Evolutionary conservation across 495 filamentous ascomycete genomes (phyloP).

Genomic region (Penicillium angulare): DNA sequence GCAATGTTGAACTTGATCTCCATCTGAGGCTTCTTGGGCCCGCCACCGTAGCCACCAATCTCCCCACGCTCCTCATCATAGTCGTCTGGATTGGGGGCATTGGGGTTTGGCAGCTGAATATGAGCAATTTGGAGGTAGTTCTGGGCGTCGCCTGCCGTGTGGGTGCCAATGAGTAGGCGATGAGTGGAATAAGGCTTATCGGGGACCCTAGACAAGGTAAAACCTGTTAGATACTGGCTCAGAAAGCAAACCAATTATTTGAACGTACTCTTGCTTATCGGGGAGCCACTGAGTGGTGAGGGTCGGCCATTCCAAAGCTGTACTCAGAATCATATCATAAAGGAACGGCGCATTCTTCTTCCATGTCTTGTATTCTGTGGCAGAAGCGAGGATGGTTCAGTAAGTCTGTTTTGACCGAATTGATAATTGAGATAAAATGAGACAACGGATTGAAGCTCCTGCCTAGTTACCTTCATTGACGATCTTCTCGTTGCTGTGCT

Average conservation of each 20-base stretch:
- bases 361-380: constrained; percentile 99
- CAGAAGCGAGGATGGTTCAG: neutral
- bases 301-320: constrained; percentile 96
- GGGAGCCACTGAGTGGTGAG: constrained; percentile 98
- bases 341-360: constrained; percentile 99
- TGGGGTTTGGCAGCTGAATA: constrained; percentile 81
- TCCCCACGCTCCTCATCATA: constrained; percentile 92
- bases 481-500: constrained; percentile 74
- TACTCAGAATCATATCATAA: constrained; percentile 94
- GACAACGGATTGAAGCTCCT: neutral
- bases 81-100: constrained; percentile 69
- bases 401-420: too few species aligned
- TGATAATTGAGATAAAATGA: neutral
- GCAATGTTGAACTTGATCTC: constrained; percentile 80
- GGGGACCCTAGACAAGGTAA: constrained; percentile 50
- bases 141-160: constrained; percentile 80
- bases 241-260: neutral
- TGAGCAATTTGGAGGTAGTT: constrained; percentile 96
- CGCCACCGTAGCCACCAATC: constrained; percentile 82
- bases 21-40: constrained; percentile 63
- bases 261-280: constrained; percentile 77
- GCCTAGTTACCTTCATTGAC: constrained; percentile 78
- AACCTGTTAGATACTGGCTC: constrained; percentile 8
- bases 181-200: constrained; percentile 88
- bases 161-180: constrained; percentile 88